phyloP scores from a whole-genome alignment of 257 asterid species.

The Nicotiana otophora region DNA sequence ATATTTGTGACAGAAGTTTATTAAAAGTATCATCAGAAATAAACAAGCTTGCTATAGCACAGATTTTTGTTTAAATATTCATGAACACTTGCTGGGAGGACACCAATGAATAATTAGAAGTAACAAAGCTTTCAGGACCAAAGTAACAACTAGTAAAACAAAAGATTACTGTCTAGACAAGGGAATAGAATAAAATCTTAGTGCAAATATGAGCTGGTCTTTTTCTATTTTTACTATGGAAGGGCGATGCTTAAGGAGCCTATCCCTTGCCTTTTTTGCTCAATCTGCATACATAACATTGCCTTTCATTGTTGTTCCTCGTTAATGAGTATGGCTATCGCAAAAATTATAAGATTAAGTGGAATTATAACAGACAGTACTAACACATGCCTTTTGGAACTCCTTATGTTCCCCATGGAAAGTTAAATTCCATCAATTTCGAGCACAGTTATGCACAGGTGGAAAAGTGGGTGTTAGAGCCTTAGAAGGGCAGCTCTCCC shows the following conservation, averaged over 20 bases:
- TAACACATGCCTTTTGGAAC: not conserved
- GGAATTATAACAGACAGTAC: not conserved
- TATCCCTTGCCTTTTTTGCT: not conserved
- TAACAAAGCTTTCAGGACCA: not conserved
- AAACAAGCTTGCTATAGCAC: not conserved
- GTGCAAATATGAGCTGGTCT: not conserved
- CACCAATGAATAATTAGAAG: not conserved
- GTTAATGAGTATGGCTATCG: not conserved
- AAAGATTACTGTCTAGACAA: not conserved
- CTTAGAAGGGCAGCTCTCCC: not conserved
- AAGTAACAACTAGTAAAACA: not conserved
- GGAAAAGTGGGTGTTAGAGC: not conserved
- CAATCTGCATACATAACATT: not conserved
- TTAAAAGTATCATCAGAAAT: not conserved
- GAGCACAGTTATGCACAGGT: not conserved
- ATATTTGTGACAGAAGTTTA: conserved; percentile 3
- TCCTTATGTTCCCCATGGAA: not conserved
- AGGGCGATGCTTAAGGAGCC: not conserved
- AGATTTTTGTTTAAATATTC: not conserved
- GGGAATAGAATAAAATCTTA: not conserved
- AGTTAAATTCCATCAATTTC: not conserved
- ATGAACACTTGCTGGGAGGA: not conserved
- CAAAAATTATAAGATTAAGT: not conserved
- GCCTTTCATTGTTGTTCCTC: not conserved
- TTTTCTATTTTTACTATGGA: not conserved